Percentiles rank a stretch among this genome's conserved stretches.
Conservation (phyloP, 73 alveolate species). For the Paramecium biaurelia region DNA sequence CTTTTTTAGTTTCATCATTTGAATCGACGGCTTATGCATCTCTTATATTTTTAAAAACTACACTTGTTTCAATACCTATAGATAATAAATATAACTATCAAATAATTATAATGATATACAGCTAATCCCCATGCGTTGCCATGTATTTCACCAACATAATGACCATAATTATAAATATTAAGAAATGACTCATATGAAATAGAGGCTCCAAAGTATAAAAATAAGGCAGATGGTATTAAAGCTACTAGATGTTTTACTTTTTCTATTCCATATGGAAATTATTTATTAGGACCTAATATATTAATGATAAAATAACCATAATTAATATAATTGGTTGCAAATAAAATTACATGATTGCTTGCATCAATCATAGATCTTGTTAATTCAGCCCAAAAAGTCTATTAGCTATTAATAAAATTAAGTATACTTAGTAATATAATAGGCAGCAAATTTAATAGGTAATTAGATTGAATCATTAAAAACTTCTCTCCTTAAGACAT, state of each 20-base stretch:
- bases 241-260: slow-evolving; percentile 50
- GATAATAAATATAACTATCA: slow-evolving; percentile 41
- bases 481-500: slow-evolving; percentile 54
- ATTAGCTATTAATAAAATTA: slow-evolving; percentile 17
- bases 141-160: slow-evolving; percentile 25
- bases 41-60: slow-evolving; percentile 40
- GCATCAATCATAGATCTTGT: slow-evolving; percentile 62
- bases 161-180: slow-evolving; percentile 12
- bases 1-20: neutral
- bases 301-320: neutral
- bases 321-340: slow-evolving; percentile 52
- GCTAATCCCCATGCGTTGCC: slow-evolving; percentile 42
- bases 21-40: slow-evolving; percentile 35
- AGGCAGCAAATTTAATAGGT: slow-evolving; percentile 55
- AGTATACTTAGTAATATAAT: slow-evolving; percentile 38
- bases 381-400: slow-evolving; percentile 61
- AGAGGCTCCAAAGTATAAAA: slow-evolving; percentile 38
- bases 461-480: slow-evolving; percentile 58
- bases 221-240: slow-evolving; percentile 58
- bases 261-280: slow-evolving; percentile 55
- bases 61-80: slow-evolving; percentile 45
- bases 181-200: slow-evolving; percentile 41
- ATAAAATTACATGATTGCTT: slow-evolving; percentile 57
- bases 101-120: neutral
- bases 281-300: slow-evolving; percentile 13